Percentiles rank a stretch among this genome's conserved stretches.
phyloP scores from a whole-genome alignment of 208 protist genomes.

The Leptomonas seymouri region DNA sequence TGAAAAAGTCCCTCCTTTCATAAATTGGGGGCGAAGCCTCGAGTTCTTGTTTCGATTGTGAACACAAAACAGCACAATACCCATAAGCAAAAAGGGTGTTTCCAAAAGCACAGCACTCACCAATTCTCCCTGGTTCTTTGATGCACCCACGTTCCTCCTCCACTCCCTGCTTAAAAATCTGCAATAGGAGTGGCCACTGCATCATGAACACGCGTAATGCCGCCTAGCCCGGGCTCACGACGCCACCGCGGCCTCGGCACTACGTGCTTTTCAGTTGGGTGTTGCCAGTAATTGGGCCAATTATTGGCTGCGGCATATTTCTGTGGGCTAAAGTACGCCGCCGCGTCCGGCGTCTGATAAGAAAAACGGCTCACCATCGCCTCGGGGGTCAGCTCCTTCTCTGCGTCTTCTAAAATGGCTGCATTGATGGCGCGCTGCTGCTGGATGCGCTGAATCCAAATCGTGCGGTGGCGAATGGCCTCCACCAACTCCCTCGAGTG shows the following conservation, averaged over 20 bases:
- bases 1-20: no score
- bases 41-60: background rate
- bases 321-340: conserved; percentile 82
- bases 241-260: conserved; percentile 81
- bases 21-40: background rate
- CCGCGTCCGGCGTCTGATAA: conserved; percentile 68
- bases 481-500: conserved; percentile 82
- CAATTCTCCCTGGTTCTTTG: no score
- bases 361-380: conserved; percentile 58
- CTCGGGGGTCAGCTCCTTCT: conserved; percentile 30
- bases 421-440: conserved; percentile 84
- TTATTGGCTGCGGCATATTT: conserved; percentile 64
- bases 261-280: conserved; percentile 72
- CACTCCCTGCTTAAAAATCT: conserved; percentile 77
- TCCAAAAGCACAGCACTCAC: background rate
- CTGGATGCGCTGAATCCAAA: conserved; percentile 84
- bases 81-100: background rate
- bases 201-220: conserved; percentile 87
- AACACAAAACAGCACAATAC: conserved; percentile 6
- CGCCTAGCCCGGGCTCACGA: conserved; percentile 75
- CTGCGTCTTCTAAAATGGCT: conserved; percentile 44
- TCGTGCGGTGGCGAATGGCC: conserved; percentile 76
- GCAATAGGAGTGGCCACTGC: conserved; percentile 43
- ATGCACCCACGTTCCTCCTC: background rate
- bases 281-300: conserved; percentile 92